A percentile compares a stretch with the other conserved stretches of the same genome.
Evolutionary conservation across 257 asterid species (phyloP).

Genomic region (Prunella vulgaris): DNA sequence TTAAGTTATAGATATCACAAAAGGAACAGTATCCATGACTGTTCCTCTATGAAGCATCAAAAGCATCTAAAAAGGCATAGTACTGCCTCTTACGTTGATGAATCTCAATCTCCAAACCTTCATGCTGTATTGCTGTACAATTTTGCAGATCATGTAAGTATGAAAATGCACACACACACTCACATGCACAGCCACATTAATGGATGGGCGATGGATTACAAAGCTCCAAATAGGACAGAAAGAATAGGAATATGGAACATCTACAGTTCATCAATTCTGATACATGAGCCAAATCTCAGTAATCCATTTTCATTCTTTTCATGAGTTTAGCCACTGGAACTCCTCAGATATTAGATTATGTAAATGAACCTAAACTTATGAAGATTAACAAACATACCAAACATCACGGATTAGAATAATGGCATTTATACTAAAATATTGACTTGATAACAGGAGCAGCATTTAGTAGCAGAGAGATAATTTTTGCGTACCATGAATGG

Average conservation of each 20-base stretch:
- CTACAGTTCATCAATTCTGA: conserved; percentile 6
- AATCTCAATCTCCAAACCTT: neutral
- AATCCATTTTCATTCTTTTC: neutral
- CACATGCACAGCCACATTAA: neutral
- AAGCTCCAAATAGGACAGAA: neutral
- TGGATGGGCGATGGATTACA: neutral
- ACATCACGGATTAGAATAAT: neutral
- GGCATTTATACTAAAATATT: neutral
- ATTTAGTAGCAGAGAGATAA: conserved; percentile 10
- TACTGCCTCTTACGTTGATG: neutral
- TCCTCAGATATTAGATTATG: neutral
- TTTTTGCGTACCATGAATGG: conserved; percentile 51
- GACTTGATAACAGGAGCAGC: neutral
- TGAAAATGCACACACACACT: no score
- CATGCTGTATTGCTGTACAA: neutral
- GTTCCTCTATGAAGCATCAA: neutral
- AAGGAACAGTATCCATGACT: neutral
- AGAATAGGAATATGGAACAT: neutral
- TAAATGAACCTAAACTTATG: neutral
- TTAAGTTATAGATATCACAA: neutral
- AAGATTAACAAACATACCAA: neutral
- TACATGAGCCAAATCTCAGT: neutral
- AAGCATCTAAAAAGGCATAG: neutral
- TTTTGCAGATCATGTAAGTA: neutral
- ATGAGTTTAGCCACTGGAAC: neutral